A percentile compares a stretch with the other conserved stretches of the same genome.
These are phyloP conservation scores for Diaporthe citriasiana DNA, from an alignment of 2,329 filamentous ascomycete genomes.

Conservation along the genomic window DNA sequence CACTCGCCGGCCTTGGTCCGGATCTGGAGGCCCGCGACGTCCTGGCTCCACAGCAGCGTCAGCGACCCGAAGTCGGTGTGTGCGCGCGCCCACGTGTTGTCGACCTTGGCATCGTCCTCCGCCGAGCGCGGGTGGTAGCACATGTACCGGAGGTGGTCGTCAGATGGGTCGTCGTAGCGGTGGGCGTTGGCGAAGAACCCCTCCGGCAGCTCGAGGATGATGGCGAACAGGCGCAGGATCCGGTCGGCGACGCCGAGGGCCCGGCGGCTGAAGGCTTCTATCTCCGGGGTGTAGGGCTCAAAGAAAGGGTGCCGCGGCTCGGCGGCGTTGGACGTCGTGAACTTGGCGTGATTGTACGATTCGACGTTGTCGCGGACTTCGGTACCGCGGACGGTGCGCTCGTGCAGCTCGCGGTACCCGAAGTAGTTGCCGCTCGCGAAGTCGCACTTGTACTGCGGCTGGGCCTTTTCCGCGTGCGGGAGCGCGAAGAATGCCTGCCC, in stretches of 20 bases:
- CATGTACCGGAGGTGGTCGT: constrained; percentile 71
- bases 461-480: constrained; percentile 60
- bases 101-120: constrained; percentile 54
- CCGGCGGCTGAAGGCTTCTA: constrained; percentile 63
- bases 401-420: constrained; percentile 58
- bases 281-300: constrained; percentile 58
- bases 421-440: constrained; percentile 63
- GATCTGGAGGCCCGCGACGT: constrained; percentile 67
- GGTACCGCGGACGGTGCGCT: constrained; percentile 49
- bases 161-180: constrained; percentile 63
- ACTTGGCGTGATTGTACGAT: constrained; percentile 69
- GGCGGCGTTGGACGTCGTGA: constrained; percentile 55
- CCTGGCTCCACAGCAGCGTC: constrained; percentile 68
- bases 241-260: constrained; percentile 51
- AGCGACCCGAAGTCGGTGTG: constrained; percentile 68
- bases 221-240: constrained; percentile 51
- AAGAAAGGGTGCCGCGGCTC: constrained; percentile 55
- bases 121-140: constrained; percentile 61
- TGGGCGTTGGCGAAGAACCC: constrained; percentile 67
- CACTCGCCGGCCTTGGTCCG: constrained; percentile 53
- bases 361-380: constrained; percentile 63
- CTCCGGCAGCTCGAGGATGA: constrained; percentile 67
- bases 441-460: constrained; percentile 62
- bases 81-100: constrained; percentile 48
- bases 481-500: constrained; percentile 66